Percentiles rank a stretch among this genome's conserved stretches.
Conservation (phyloP, 2,329 filamentous ascomycete species). For the Alternaria viburni region DNA sequence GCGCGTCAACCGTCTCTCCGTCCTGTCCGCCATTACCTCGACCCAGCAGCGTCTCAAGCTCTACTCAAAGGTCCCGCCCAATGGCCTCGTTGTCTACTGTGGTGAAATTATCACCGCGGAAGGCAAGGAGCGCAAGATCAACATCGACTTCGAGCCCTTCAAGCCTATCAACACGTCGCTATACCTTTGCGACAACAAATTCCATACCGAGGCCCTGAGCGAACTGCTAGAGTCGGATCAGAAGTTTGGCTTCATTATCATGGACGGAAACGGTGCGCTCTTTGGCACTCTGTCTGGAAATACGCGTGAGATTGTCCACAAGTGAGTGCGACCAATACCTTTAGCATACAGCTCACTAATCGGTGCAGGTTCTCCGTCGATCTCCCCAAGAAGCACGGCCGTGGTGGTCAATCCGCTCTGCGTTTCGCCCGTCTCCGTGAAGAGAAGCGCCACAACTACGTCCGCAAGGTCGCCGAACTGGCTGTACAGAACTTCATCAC, state of each 20-base stretch:
- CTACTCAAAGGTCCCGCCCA: slow-evolving; percentile 98
- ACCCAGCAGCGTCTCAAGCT: slow-evolving; percentile 99
- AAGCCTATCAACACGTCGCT: slow-evolving; percentile 99
- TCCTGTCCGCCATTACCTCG: slow-evolving; percentile 96
- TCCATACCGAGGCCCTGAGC: slow-evolving; percentile 95
- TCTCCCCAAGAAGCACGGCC: slow-evolving; percentile 99
- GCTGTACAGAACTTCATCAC: slow-evolving; percentile 99
- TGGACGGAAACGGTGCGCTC: slow-evolving; percentile 98
- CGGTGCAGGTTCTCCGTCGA: slow-evolving; percentile 78
- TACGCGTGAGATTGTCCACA: slow-evolving; percentile 94
- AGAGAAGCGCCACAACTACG: slow-evolving; percentile 99
- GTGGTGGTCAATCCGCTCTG: slow-evolving; percentile 98
- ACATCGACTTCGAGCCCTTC: slow-evolving; percentile 99
- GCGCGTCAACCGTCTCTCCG: slow-evolving; percentile 96
- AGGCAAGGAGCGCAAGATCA: slow-evolving; percentile 99
- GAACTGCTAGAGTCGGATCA: slow-evolving; percentile 98
- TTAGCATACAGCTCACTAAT: background rate
- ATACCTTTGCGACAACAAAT: slow-evolving; percentile 99
- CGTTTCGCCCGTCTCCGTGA: slow-evolving; percentile 99
- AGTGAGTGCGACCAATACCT: slow-evolving; percentile 51
- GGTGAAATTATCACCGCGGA: slow-evolving; percentile 99
- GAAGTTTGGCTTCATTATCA: slow-evolving; percentile 99
- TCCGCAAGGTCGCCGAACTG: slow-evolving; percentile 96
- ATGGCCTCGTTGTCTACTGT: slow-evolving; percentile 97
- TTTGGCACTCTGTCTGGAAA: slow-evolving; percentile 98